Conservation (phyloP, 75 land plant species). For the Azolla pinnata region DNA sequence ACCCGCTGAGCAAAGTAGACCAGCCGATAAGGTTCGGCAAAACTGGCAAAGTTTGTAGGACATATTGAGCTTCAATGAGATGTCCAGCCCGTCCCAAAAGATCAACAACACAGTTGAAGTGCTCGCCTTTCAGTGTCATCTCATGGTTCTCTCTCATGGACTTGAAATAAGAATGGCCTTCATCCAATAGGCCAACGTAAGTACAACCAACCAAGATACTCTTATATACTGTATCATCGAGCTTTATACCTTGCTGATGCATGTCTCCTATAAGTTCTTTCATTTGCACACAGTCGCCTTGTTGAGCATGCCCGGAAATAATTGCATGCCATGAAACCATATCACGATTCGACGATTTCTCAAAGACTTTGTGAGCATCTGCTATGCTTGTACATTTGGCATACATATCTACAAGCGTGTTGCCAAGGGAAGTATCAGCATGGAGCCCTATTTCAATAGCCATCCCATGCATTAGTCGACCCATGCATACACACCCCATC, state of each 20-base stretch:
- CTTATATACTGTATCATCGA: constrained; percentile 3
- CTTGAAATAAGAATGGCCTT: constrained; percentile 12
- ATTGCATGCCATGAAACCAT: constrained; percentile 12
- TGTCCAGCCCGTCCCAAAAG: constrained; percentile 13
- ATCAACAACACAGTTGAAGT: constrained; percentile 29
- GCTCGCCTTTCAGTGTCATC: constrained; percentile 18
- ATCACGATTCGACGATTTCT: constrained; percentile 9
- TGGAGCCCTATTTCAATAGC: background rate
- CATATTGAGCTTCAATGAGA: constrained; percentile 9
- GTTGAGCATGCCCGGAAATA: constrained; percentile 14
- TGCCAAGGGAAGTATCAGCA: background rate
- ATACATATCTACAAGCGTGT: background rate
- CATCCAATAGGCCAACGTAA: constrained; percentile 21
- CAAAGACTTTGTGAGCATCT: constrained; percentile 10
- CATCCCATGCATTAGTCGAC: background rate
- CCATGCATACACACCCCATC: background rate
- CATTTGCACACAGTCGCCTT: constrained; percentile 1
- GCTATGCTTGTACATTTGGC: background rate
- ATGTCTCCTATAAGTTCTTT: constrained; percentile 9
- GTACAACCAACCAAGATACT: constrained; percentile 14
- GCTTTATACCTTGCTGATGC: constrained; percentile 9
- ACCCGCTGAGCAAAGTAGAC: constrained; percentile 8
- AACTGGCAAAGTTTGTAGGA: constrained; percentile 1
- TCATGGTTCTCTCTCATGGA: constrained; percentile 13
- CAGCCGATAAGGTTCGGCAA: constrained; percentile 2